phyloP scores from a whole-genome alignment of 192 early-diverging fungal genomes.

The Backusella mclennaniae region DNA sequence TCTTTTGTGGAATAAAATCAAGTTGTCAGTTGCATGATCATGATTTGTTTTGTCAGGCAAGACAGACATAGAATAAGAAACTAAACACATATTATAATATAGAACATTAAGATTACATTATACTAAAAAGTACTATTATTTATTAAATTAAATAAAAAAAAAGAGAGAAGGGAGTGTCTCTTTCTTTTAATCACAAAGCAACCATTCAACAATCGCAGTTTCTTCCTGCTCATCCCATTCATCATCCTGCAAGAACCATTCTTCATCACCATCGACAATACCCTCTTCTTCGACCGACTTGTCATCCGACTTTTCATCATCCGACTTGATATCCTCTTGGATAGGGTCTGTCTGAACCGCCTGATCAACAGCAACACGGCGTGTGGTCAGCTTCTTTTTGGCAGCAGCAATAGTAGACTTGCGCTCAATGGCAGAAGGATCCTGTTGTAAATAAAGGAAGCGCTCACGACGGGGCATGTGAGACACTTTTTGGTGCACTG shows the following conservation, averaged over 20 bases:
- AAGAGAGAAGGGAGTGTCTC: background rate
- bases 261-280: constrained; percentile 39
- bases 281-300: constrained; percentile 19
- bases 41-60: no score
- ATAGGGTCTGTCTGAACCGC: constrained; percentile 17
- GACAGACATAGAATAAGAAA: no score
- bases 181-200: constrained; percentile 27
- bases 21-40: no score
- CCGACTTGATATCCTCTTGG: background rate
- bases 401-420: background rate
- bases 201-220: constrained; percentile 36
- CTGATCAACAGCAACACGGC: constrained; percentile 12
- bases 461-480: constrained; percentile 18
- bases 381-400: background rate
- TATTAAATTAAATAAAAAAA: background rate
- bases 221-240: constrained; percentile 40
- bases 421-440: constrained; percentile 16
- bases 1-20: no score
- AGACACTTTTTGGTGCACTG: constrained; percentile 10
- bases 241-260: constrained; percentile 42
- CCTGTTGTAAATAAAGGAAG: constrained; percentile 17
- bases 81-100: no score
- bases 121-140: background rate
- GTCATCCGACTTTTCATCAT: background rate
- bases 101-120: background rate